Evolutionary conservation across 352 stramenopile species (phyloP), one percentile per base, ranked within the genome.

Genomic region (Blastocystis hominis): DNA sequence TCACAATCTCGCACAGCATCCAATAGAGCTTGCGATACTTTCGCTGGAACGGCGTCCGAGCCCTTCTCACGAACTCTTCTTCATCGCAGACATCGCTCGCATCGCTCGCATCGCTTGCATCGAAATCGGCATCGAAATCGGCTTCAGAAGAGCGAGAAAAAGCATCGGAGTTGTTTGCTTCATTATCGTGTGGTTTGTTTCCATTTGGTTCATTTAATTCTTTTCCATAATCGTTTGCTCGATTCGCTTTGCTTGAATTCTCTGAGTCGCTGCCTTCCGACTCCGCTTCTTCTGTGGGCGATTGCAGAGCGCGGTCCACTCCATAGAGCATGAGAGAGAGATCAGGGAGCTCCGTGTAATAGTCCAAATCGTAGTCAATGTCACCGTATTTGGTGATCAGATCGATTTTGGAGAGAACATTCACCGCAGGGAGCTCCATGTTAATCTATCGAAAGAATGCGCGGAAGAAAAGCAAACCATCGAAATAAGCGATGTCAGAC

Each of bases 361-460:
- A 87, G 17, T 87, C 77, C 66, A 87, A 55, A 7, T 87, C 77
- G 55, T 91, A 93, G 90, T 91, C n/a, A 94, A 90, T 88, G 93
- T 93, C 76, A 0, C 93, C 93, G 72, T 95, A 95, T 53, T 94
- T 92, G 87, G 97, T 91, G 75, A 98, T 95, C 38, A 99, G 91
- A 91, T 99, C 97, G 78, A 97, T 97, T 91, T 99, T 99, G 47
- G 95, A 98, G 2, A 99, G 91, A 13, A 99, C 93, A 89, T 98
- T 99, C 24, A 99, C 92, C 89, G 98, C 95, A 34, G 97, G 96
- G 15, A 99, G 90, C 88, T 98, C 96, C 42, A 99, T 92, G 15
- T 94, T 91, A 88, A 94, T 78, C 69, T 79, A 66, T 66, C 4
- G 62, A 7, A 66, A 15, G 9, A 40, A 63, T n/a, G 0, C 1